phyloP scores from a whole-genome alignment of 805 yeast genomes.

The Priceomyces carsonii region DNA sequence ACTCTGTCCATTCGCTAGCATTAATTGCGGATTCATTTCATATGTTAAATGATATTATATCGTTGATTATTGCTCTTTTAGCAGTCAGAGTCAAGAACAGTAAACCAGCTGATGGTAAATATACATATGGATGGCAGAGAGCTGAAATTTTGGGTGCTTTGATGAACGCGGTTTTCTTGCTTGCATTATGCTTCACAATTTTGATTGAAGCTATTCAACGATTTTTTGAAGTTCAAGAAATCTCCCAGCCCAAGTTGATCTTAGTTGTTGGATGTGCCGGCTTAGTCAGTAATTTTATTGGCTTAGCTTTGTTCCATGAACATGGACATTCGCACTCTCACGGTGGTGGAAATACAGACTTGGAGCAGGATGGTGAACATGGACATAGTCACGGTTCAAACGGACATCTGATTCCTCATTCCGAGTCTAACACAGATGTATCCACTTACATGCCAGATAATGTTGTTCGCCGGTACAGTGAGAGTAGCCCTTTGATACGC shows the following conservation, averaged over 20 bases:
- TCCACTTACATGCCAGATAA: slow-evolving; percentile 46
- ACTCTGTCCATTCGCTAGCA: slow-evolving; percentile 91
- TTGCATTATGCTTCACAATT: slow-evolving; percentile 91
- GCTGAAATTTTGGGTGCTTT: slow-evolving; percentile 96
- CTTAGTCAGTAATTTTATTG: slow-evolving; percentile 75
- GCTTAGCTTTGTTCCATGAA: slow-evolving; percentile 86
- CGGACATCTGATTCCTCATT: no score
- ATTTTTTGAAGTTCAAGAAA: slow-evolving; percentile 74
- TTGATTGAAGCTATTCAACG: slow-evolving; percentile 92
- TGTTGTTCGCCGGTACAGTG: slow-evolving; percentile 44
- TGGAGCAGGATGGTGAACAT: slow-evolving; percentile 5
- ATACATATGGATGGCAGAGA: slow-evolving; percentile 97
- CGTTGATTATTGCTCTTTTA: slow-evolving; percentile 90
- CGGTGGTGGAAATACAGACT: slow-evolving; percentile 37
- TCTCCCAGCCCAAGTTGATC: slow-evolving; percentile 81
- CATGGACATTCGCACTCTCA: slow-evolving; percentile 52
- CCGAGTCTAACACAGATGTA: slow-evolving; percentile 30
- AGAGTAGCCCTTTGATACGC: slow-evolving; percentile 34
- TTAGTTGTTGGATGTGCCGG: slow-evolving; percentile 84
- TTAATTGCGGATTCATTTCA: slow-evolving; percentile 96
- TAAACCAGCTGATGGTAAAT: slow-evolving; percentile 79
- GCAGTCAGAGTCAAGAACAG: slow-evolving; percentile 89
- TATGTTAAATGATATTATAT: slow-evolving; percentile 93
- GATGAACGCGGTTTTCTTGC: slow-evolving; percentile 86
- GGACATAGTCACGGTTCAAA: slow-evolving; percentile 2